These are phyloP conservation scores for Blastocystis sp. DNA, from an alignment of 352 stramenopile species.

Conservation along the genomic window DNA sequence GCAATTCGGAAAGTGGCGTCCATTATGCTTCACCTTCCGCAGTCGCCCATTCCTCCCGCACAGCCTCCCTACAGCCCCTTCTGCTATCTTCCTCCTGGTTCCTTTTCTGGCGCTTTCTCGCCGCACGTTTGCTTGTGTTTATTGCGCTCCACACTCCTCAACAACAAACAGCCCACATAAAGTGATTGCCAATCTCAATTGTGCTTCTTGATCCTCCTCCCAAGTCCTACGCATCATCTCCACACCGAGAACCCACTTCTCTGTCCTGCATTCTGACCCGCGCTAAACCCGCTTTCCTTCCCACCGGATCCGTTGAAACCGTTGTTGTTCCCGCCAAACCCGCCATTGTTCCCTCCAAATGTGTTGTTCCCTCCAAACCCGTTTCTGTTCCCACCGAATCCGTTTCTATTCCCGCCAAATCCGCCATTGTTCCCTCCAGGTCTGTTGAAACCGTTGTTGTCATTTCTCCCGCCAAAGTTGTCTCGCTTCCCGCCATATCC, in stretches of 20 bases:
- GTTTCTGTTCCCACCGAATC: neutral
- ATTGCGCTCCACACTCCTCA: neutral
- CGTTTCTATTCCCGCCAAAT: neutral
- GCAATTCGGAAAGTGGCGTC: slow-evolving; percentile 5
- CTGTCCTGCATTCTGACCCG: neutral
- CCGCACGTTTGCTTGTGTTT: slow-evolving; percentile 4
- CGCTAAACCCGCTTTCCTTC: neutral
- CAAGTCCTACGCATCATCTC: neutral
- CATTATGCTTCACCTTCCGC: slow-evolving; percentile 8
- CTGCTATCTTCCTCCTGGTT: slow-evolving; percentile 44
- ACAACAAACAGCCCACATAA: neutral
- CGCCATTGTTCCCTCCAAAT: no score
- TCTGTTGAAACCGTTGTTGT: neutral
- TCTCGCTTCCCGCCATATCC: no score
- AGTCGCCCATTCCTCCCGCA: neutral
- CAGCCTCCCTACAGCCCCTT: slow-evolving; percentile 34
- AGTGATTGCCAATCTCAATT: neutral
- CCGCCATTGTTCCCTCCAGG: neutral
- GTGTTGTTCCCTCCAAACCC: neutral
- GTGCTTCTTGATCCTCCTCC: neutral
- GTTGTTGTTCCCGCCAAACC: neutral
- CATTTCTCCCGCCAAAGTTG: no score
- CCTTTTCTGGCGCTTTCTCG: neutral
- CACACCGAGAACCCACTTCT: neutral
- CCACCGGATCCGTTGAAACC: neutral